Percentiles rank a stretch among this genome's conserved stretches.
Conservation (phyloP, 768 basidiomycete genomes). For the Cystofilobasidium ferigula region DNA sequence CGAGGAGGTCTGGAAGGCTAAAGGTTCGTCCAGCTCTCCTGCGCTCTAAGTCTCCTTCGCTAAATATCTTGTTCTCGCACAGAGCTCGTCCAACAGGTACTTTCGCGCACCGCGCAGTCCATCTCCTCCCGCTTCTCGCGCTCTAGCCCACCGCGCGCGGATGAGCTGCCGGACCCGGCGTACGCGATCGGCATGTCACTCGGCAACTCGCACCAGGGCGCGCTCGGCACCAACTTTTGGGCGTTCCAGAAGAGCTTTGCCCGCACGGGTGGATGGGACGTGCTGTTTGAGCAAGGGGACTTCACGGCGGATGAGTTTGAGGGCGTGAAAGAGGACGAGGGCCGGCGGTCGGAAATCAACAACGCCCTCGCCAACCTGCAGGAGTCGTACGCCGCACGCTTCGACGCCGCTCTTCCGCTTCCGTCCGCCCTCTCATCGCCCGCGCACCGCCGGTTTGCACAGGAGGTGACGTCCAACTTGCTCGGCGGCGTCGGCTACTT, state of each 20-base stretch:
- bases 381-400: slow-evolving; percentile 53
- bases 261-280: slow-evolving; percentile 76
- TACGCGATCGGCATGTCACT: slow-evolving; percentile 58
- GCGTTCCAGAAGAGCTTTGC: slow-evolving; percentile 79
- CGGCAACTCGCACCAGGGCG: slow-evolving; percentile 56
- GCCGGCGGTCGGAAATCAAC: slow-evolving; percentile 43
- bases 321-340: not conserved
- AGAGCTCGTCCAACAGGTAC: slow-evolving; percentile 44
- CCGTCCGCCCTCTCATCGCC: slow-evolving; percentile 44
- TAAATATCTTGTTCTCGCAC: not conserved
- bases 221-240: slow-evolving; percentile 52
- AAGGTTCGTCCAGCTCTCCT: slow-evolving; percentile 44
- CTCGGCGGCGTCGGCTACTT: slow-evolving; percentile 92
- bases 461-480: slow-evolving; percentile 78
- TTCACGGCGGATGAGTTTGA: slow-evolving; percentile 42
- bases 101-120: slow-evolving; percentile 43
- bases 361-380: slow-evolving; percentile 58
- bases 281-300: slow-evolving; percentile 60
- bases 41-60: not conserved
- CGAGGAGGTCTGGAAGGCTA: slow-evolving; percentile 72
- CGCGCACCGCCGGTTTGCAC: slow-evolving; percentile 61
- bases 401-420: slow-evolving; percentile 59
- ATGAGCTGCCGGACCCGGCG: slow-evolving; percentile 60
- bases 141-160: slow-evolving; percentile 3
- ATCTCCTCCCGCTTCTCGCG: slow-evolving; percentile 47